These are phyloP conservation scores for Schizophyllum amplum DNA, from an alignment of 1,284 basidiomycete genomes.

Conservation along the genomic window DNA sequence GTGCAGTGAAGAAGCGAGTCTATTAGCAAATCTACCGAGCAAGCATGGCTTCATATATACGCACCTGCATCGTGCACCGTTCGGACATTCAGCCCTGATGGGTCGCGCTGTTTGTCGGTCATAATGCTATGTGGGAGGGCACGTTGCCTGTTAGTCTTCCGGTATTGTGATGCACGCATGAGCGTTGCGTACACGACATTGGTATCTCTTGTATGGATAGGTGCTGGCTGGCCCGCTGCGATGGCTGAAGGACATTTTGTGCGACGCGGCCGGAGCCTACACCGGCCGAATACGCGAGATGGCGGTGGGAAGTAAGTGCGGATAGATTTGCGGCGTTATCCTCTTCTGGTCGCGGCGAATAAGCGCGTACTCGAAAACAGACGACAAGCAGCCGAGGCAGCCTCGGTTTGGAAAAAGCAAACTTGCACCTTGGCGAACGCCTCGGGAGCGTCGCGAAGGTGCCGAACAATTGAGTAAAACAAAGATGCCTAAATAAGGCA, in stretches of 20 bases:
- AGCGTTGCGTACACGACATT: slow-evolving; percentile 34
- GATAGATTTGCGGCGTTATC: neutral
- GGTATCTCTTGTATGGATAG: slow-evolving; percentile 27
- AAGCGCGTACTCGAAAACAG: too few relatives aligned
- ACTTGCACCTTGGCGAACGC: too few relatives aligned
- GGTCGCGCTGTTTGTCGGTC: slow-evolving; percentile 22
- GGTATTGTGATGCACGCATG: neutral
- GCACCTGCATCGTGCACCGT: slow-evolving; percentile 42
- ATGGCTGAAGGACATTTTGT: neutral
- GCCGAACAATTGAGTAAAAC: neutral
- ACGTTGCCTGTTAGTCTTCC: neutral
- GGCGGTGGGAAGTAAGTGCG: neutral
- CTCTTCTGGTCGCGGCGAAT: too few relatives aligned
- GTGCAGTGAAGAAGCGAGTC: slow-evolving; percentile 2
- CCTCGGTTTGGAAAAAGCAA: too few relatives aligned
- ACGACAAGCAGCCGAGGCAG: too few relatives aligned
- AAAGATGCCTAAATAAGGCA: neutral
- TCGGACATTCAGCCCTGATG: slow-evolving; percentile 33
- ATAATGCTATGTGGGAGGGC: slow-evolving; percentile 9
- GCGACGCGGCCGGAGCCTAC: neutral
- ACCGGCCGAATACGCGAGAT: neutral
- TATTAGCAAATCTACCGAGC: slow-evolving; percentile 5
- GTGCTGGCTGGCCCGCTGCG: slow-evolving; percentile 14
- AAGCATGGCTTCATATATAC: slow-evolving; percentile 6
- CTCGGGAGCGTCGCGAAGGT: neutral